Conservation (phyloP, 1,284 basidiomycete genomes). For the Xerocomus nothofagi region DNA sequence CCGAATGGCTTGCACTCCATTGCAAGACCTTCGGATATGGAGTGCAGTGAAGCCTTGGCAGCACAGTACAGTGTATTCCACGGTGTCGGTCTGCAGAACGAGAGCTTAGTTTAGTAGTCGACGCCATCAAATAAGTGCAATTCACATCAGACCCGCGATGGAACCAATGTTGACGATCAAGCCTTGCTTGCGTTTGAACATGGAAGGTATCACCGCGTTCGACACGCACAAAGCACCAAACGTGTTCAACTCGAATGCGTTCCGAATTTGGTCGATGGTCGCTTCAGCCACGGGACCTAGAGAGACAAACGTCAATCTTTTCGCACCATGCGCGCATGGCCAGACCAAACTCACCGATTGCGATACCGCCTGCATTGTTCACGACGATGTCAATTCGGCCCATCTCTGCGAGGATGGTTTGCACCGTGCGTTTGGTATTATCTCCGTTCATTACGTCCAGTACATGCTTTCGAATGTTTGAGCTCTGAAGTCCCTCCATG, state of each 20-base stretch:
- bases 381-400: constrained; percentile 65
- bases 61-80: constrained; percentile 72
- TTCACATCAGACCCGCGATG: constrained; percentile 58
- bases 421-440: constrained; percentile 43
- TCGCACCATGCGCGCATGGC: background rate
- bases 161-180: constrained; percentile 76
- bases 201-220: constrained; percentile 66
- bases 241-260: constrained; percentile 62
- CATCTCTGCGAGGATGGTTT: constrained; percentile 44
- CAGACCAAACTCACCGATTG: constrained; percentile 37
- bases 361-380: constrained; percentile 60
- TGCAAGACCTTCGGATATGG: constrained; percentile 59
- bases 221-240: constrained; percentile 61
- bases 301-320: background rate
- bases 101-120: constrained; percentile 7
- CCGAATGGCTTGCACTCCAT: constrained; percentile 73
- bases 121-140: constrained; percentile 4
- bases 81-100: constrained; percentile 53
- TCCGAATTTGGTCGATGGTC: constrained; percentile 50
- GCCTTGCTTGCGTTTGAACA: constrained; percentile 62
- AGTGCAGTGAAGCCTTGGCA: constrained; percentile 63
- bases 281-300: constrained; percentile 65
- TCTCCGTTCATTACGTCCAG: constrained; percentile 60
- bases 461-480: constrained; percentile 42
- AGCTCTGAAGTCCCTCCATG: constrained; percentile 48